These are phyloP conservation scores for Sclerotinia trifoliorum DNA, from an alignment of 2,329 filamentous ascomycete genomes.

Conservation along the genomic window DNA sequence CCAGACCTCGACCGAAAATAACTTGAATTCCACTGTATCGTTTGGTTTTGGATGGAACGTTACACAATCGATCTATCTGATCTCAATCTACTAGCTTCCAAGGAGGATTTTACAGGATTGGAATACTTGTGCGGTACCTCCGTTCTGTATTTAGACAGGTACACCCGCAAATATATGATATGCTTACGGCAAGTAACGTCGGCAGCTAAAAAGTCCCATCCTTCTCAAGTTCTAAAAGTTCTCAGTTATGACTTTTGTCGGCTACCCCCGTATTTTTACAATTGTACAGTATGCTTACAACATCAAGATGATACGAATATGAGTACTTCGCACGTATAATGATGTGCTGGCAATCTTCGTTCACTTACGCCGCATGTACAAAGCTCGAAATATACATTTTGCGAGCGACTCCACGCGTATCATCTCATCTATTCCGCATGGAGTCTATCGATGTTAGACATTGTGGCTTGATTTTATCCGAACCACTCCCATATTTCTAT, in stretches of 20 bases:
- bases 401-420: neutral
- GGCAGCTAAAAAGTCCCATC: neutral
- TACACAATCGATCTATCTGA: constrained; percentile 5
- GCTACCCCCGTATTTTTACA: neutral
- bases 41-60: neutral
- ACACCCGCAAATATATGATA: neutral
- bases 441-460: neutral
- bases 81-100: neutral
- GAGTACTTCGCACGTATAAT: neutral
- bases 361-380: neutral
- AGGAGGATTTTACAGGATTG: constrained; percentile 1
- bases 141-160: constrained; percentile 2
- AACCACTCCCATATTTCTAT: neutral
- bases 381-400: constrained; percentile 5
- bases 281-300: neutral
- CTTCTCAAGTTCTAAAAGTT: neutral
- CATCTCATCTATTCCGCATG: neutral
- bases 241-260: neutral
- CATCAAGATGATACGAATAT: neutral
- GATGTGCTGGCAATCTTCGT: neutral
- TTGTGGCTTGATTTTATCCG: constrained; percentile 9
- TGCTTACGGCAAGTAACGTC: neutral
- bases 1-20: neutral
- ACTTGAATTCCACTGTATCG: neutral
- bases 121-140: neutral